Evolutionary conservation across 225 moss, liverwort and hornwort genomes (phyloP), one percentile per base, ranked within the genome.

Genomic region (Straminergon stramineum): DNA sequence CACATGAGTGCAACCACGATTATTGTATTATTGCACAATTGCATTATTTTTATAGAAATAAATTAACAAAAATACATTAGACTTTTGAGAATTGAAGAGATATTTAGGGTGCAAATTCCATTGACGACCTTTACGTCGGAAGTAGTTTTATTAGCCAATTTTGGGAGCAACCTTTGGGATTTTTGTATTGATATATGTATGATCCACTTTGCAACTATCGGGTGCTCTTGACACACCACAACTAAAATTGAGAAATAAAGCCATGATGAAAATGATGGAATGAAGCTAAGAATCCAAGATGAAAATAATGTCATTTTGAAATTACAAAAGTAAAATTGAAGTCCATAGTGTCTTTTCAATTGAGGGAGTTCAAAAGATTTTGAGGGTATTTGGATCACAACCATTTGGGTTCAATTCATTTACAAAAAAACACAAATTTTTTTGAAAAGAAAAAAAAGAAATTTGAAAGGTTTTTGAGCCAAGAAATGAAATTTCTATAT

Each of bases 221-320:
- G 6, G 1, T 1, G 6, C 37, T 1, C 48, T 30, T 75, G 13
- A 32, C 1, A 13, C 6, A 57, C 4, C 10, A n/a, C 1, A 0
- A 26, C 11, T 26, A 57, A n/a, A 57, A 26, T n/a, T 10, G 16
- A 35, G 10, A 37, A 37, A 55, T 37, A 15, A 55, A 75, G 6
- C 1, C 3, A 7, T 1, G 34, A 34, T 2, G 13, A 77, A 13
- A 77, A 77, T 34, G 14, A 5, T 7, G 0, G 0, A 76, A 5
- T 32, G 3, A 52, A 16, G 16, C 2, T n/a, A n/a, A n/a, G n/a
- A n/a, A n/a, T n/a, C n/a, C 1, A 37, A 56, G 1, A 16, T n/a
- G 4, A 11, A 26, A 57, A 26, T 4, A 16, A 9, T 56, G 1
- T 10, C 37, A 56, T 34, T 21, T 52, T 5, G 0, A 28, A 76